Percentiles rank a stretch among this genome's conserved stretches.
Evolutionary conservation across 169 alveolate genomes (phyloP).

Genomic region (Hepatocystis sp.): DNA sequence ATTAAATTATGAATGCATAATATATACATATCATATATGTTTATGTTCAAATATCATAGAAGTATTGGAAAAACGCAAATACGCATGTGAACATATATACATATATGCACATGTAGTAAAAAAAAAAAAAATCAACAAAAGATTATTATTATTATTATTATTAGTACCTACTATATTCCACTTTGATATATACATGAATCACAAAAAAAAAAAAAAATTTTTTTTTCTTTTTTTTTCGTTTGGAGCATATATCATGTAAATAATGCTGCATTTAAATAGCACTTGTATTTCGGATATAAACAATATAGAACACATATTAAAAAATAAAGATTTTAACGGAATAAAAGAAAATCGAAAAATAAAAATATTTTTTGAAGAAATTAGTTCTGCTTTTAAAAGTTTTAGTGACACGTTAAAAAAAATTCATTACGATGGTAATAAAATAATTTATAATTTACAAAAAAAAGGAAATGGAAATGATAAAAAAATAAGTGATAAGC

Average conservation of each 20-base stretch:
- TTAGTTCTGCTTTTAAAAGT: constrained; percentile 25
- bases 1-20: no score
- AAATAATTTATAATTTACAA: constrained; percentile 12
- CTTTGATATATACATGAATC: no score
- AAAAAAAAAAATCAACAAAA: background rate
- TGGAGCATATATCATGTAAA: background rate
- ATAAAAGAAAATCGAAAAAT: constrained; percentile 56
- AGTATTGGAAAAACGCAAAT: no score
- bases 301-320: constrained; percentile 32
- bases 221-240: background rate
- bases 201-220: no score
- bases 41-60: background rate
- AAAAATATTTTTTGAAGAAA: constrained; percentile 24
- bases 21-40: no score
- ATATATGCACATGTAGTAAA: background rate
- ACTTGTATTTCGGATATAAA: constrained; percentile 43
- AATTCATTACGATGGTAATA: constrained; percentile 37
- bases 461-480: no score
- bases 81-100: no score
- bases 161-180: no score
- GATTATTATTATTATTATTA: no score
- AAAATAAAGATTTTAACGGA: constrained; percentile 53
- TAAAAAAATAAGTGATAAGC: no score
- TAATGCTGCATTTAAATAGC: constrained; percentile 67
- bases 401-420: constrained; percentile 54